Percentiles rank a stretch among this genome's conserved stretches.
These are phyloP conservation scores for Knufia fluminis DNA, from an alignment of 2,329 filamentous ascomycete species.

Conservation along the genomic window DNA sequence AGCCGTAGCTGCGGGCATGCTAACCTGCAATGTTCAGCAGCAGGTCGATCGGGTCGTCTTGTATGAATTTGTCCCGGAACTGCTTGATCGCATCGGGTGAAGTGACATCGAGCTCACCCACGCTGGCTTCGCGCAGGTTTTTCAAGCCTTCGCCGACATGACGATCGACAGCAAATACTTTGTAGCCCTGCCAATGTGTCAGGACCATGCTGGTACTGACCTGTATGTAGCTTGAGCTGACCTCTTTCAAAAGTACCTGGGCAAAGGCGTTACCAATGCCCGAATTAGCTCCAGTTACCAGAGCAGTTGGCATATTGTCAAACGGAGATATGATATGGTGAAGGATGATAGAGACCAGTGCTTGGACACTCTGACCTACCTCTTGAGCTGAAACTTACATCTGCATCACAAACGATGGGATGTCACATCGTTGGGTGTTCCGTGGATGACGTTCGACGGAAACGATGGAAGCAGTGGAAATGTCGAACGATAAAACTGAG, in stretches of 20 bases:
- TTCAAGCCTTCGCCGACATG: conserved; percentile 15
- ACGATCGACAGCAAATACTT: conserved; percentile 20
- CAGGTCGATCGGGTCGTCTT: conserved; percentile 16
- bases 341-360: too few relatives aligned
- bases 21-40: conserved; percentile 21
- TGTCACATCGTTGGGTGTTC: too few relatives aligned
- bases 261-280: conserved; percentile 34
- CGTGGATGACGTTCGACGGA: too few relatives aligned
- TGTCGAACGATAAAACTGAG: too few relatives aligned
- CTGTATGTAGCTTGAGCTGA: conserved; percentile 10
- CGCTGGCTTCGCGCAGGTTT: conserved; percentile 12
- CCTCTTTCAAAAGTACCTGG: conserved; percentile 19
- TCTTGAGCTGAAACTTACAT: too few relatives aligned
- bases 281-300: conserved; percentile 35
- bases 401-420: too few relatives aligned
- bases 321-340: not conserved
- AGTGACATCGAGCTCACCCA: conserved; percentile 15
- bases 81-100: conserved; percentile 16
- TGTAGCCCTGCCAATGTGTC: conserved; percentile 17
- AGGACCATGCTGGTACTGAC: not conserved
- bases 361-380: too few relatives aligned
- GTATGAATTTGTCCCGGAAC: conserved; percentile 15
- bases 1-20: not conserved
- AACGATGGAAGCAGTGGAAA: too few relatives aligned
- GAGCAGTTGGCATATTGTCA: conserved; percentile 29